Evolutionary conservation across 2,329 filamentous ascomycete species (phyloP), one percentile per base, ranked within the genome.

Genomic region (Aspergillus spinulosporus): DNA sequence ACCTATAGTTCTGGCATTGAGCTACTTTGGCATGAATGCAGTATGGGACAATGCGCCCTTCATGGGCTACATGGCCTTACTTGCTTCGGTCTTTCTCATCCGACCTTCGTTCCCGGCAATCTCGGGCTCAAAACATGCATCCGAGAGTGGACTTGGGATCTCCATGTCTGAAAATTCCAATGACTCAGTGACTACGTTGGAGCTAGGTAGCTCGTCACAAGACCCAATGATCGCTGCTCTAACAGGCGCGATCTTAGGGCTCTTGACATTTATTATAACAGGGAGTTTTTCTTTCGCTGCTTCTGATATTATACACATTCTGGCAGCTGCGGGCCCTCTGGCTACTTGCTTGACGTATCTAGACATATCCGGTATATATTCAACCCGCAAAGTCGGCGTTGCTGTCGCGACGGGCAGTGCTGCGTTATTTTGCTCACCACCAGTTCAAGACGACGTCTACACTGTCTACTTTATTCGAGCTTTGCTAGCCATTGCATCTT

Each of bases 11-110:
- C 49, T 67, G 3, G 15, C 68, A 4, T 50, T 70, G 37, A 67
- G 67, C 59, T 65, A 65, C 9, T 54, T 68, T 21, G 69, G 71
- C 2, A 58, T 71, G 53, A 69, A 69, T 52, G 54, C 66, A 60
- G 62, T 59, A 54, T 70, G 64, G 66, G 68, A 73, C 53, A 66
- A 72, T 21, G 73, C 72, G 29, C 71, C 77, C 1, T 29, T 78
- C 8, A 57, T 77, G 37, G 81, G 81, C 28, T 81, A 83, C 58
- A 44, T 77, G 28, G 75, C 78, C 15, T 66, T 84, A 52, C 59
- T 74, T 36, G 58, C 71, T 11, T 80, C 80, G 0, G 65, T 81
- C 4, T 72, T 82, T 36, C 65, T 77, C 7, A 61, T 82, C n/a
- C 78, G 78, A n/a, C 78, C 78, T 12, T 78, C 80, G 31, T 75